These are phyloP conservation scores for Aeschynomene evenia DNA, from an alignment of 306 rosid genomes.

Conservation along the genomic window DNA sequence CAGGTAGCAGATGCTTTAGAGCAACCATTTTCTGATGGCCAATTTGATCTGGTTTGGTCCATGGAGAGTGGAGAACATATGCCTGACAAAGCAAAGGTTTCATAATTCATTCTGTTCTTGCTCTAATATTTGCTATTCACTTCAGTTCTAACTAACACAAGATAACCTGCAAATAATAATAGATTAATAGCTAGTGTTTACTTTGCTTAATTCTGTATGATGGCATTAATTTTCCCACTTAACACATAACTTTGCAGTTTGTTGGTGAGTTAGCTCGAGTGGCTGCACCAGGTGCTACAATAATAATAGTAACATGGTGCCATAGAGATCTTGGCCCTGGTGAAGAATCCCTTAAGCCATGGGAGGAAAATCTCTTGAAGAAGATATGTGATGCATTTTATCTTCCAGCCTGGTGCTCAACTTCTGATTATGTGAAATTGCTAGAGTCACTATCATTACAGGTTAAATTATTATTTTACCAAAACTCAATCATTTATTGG, in stretches of 20 bases:
- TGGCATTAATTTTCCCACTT: background rate
- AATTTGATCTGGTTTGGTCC: slow-evolving; percentile 90
- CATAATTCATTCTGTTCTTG: background rate
- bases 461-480: slow-evolving; percentile 45
- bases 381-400: slow-evolving; percentile 74
- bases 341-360: slow-evolving; percentile 58
- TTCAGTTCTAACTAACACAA: background rate
- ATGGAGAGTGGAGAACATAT: slow-evolving; percentile 99
- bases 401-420: slow-evolving; percentile 96
- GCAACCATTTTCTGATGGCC: slow-evolving; percentile 74
- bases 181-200: no score
- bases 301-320: slow-evolving; percentile 92
- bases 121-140: background rate
- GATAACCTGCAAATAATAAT: background rate
- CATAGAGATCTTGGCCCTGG: slow-evolving; percentile 76
- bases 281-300: slow-evolving; percentile 84
- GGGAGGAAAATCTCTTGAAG: slow-evolving; percentile 68
- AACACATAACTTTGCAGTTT: slow-evolving; percentile 48
- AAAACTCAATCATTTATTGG: background rate
- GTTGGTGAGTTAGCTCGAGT: slow-evolving; percentile 81
- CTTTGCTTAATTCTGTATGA: background rate
- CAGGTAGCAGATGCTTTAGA: slow-evolving; percentile 86
- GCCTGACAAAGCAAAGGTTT: slow-evolving; percentile 92
- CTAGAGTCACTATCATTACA: slow-evolving; percentile 55
- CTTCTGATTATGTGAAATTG: slow-evolving; percentile 69